A percentile compares a stretch with the other conserved stretches of the same genome.
Evolutionary conservation across 768 basidiomycete species (phyloP).

Genomic region (Mycena vulgaris): DNA sequence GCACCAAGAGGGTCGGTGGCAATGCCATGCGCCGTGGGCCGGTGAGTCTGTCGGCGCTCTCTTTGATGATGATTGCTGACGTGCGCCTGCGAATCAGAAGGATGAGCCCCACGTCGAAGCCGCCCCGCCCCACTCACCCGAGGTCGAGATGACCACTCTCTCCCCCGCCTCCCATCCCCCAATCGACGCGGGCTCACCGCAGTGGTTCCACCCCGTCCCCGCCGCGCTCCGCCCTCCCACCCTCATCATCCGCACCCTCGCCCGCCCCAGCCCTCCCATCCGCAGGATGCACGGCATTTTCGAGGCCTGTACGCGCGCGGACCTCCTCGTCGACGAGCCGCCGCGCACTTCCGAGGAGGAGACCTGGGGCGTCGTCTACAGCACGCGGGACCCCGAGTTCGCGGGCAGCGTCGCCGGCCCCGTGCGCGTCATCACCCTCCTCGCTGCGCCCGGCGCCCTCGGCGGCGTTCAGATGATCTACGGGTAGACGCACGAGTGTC

Average conservation of each 20-base stretch:
- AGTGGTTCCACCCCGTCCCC: background rate
- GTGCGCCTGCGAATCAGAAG: background rate
- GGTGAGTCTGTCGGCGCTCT: background rate
- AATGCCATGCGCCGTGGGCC: background rate
- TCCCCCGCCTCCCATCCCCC: background rate
- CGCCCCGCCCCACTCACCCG: too few species aligned
- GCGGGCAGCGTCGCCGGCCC: background rate
- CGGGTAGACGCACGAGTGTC: background rate
- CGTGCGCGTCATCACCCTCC: constrained; percentile 1
- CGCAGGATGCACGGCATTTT: constrained; percentile 1
- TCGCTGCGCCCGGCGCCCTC: background rate
- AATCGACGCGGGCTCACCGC: background rate
- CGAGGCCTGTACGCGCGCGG: constrained; percentile 19
- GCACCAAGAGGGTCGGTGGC: background rate
- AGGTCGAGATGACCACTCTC: background rate
- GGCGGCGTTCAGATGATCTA: constrained; percentile 2
- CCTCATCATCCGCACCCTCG: constrained; percentile 19
- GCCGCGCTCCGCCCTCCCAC: background rate
- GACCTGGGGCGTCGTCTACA: constrained; percentile 6
- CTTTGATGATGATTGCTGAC: background rate
- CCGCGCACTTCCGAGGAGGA: constrained; percentile 12
- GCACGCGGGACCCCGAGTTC: background rate
- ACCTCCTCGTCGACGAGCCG: background rate
- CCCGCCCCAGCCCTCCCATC: background rate
- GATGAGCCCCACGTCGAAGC: too few species aligned